These are phyloP conservation scores for Psilocybe sp. DNA, from an alignment of 768 basidiomycete genomes.

Conservation along the genomic window DNA sequence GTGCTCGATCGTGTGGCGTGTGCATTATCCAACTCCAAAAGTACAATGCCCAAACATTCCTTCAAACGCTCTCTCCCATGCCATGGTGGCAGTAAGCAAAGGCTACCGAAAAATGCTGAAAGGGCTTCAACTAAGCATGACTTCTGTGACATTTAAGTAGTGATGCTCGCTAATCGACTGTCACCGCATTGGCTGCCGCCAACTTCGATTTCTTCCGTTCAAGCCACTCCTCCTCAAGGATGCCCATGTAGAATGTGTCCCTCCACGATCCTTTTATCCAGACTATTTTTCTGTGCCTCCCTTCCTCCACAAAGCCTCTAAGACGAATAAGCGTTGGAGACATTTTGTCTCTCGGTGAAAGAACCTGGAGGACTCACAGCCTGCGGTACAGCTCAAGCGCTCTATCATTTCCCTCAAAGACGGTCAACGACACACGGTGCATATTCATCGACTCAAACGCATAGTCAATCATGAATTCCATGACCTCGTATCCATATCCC, in stretches of 20 bases:
- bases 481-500: constrained; percentile 14
- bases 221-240: constrained; percentile 25
- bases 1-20: too few species aligned
- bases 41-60: too few species aligned
- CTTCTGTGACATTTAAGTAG: too few species aligned
- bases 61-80: too few species aligned
- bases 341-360: neutral
- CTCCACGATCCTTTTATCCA: constrained; percentile 25
- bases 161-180: too few species aligned
- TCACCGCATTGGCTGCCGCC: too few species aligned
- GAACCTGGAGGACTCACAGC: constrained; percentile 8
- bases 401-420: constrained; percentile 16
- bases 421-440: constrained; percentile 16
- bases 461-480: constrained; percentile 14
- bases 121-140: too few species aligned
- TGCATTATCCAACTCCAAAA: too few species aligned
- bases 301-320: constrained; percentile 27
- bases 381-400: constrained; percentile 13
- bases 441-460: constrained; percentile 12
- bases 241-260: constrained; percentile 22
- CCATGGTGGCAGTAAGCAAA: too few species aligned
- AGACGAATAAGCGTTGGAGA: neutral
- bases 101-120: too few species aligned
- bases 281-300: constrained; percentile 17
- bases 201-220: constrained; percentile 1